Percentiles rank a stretch among this genome's conserved stretches.
Conservation (phyloP, 1,284 basidiomycete genomes). For the Earliella scabrosa region DNA sequence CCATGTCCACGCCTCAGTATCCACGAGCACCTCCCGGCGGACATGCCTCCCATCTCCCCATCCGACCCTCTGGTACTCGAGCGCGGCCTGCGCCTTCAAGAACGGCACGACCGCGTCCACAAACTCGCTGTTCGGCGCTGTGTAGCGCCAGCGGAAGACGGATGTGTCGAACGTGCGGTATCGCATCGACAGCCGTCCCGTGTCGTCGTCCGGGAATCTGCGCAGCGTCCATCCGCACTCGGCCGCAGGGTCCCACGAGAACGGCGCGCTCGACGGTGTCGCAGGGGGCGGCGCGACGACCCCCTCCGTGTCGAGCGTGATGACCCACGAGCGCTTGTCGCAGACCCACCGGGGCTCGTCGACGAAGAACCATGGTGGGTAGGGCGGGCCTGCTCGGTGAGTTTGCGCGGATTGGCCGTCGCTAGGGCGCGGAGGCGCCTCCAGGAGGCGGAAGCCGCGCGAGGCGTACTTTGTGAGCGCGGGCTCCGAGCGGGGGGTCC, state of each 20-base stretch:
- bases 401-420: neutral
- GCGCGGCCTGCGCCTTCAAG: too few relatives aligned
- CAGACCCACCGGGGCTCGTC: slow-evolving; percentile 25
- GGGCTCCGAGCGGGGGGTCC: too few relatives aligned
- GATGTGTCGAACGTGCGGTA: too few relatives aligned
- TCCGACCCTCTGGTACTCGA: too few relatives aligned
- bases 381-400: neutral
- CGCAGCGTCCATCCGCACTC: slow-evolving; percentile 28
- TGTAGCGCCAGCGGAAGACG: too few relatives aligned
- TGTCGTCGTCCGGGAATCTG: too few relatives aligned
- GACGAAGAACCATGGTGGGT: neutral
- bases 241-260: slow-evolving; percentile 27
- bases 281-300: slow-evolving; percentile 25
- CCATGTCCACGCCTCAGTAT: too few relatives aligned
- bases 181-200: too few relatives aligned
- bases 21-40: too few relatives aligned
- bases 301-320: slow-evolving; percentile 30
- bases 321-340: slow-evolving; percentile 31
- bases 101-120: too few relatives aligned
- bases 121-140: too few relatives aligned
- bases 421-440: neutral
- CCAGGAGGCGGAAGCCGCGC: neutral
- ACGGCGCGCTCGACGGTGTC: slow-evolving; percentile 3
- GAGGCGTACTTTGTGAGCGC: neutral
- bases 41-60: too few relatives aligned